Base-by-base conservation (phyloP, 2,329 filamentous ascomycete species). In the Colletotrichum trifolii region DNA sequence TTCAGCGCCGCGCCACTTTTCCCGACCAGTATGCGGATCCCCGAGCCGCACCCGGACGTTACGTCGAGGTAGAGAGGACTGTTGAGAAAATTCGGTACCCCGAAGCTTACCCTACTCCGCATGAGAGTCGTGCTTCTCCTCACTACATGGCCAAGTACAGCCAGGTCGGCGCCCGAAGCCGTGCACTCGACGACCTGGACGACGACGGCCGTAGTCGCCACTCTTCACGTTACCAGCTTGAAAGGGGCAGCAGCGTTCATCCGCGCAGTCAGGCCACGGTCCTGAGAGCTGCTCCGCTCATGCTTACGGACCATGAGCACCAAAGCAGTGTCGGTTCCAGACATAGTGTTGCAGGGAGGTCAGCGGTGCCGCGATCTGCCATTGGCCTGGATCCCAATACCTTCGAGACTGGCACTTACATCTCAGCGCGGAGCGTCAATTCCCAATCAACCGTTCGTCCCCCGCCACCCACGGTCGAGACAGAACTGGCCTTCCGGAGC, bases 1-100 rank as follows among this genome's bases (percentile, higher is more conserved):
- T 83, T 54, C 73, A 77, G 33, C 79, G 83, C 53, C 79, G 81
- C 25, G 76, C 81, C 11, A 84, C 82, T n/a, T 83, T 76, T 65
- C 81, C 82, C 35, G 79, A 79, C 39, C 60, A 59, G 13, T 45
- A 64, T 15, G 71, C 72, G 17, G 74, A 74, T 52, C 71, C 73
- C 7, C 73, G 73, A 36, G 72, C 73, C 45, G 72, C 38, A 36
- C 36, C 71, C n/a, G 70, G 72, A 25, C 76, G 76, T 34, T 79
- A 78, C 52, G 70, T 78, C 55, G 77, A 80, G 67, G 70, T 76
- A 15, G 76, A 79, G 59, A 71, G 75, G 11, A 73, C 73, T 6
- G 72, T 77, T 25, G 76, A 82, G 53, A 79, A 77, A 69, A 71
- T 76, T 10, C 74, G 75, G 43, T 78, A 79, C 60, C 71, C 76